Conservation (phyloP, 306 rosid species). For the Cucurbita argyrosperma region DNA sequence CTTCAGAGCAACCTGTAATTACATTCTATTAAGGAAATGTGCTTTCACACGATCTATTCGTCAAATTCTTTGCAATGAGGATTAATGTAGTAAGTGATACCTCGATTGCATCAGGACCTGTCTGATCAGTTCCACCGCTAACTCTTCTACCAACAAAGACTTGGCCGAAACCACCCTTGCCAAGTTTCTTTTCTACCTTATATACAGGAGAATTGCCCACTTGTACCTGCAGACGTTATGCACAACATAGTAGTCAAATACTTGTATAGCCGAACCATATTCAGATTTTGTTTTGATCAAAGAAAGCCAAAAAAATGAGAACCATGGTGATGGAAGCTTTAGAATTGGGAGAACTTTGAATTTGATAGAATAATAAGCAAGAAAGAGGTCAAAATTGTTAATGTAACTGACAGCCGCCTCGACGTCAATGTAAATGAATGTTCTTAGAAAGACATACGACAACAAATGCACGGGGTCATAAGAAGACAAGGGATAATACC, state of each 20-base stretch:
- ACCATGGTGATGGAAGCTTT: neutral
- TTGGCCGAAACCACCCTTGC: slow-evolving; percentile 96
- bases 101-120: slow-evolving; percentile 76
- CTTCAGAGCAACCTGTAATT: slow-evolving; percentile 71
- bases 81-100: slow-evolving; percentile 23
- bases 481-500: slow-evolving; percentile 42
- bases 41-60: neutral
- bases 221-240: slow-evolving; percentile 42
- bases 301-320: neutral
- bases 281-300: neutral
- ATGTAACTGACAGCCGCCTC: neutral
- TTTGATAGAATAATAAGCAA: neutral
- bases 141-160: slow-evolving; percentile 84
- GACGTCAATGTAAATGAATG: neutral
- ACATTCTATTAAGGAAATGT: slow-evolving; percentile 9
- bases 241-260: neutral
- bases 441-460: neutral
- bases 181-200: slow-evolving; percentile 80
- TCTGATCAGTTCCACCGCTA: slow-evolving; percentile 65
- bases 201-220: slow-evolving; percentile 82
- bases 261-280: neutral
- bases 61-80: slow-evolving; percentile 8
- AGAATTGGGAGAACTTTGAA: neutral
- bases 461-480: slow-evolving; percentile 5
- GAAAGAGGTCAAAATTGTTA: neutral